phyloP scores from a whole-genome alignment of 2,329 filamentous ascomycete genomes.

The Fusarium nematophilum region DNA sequence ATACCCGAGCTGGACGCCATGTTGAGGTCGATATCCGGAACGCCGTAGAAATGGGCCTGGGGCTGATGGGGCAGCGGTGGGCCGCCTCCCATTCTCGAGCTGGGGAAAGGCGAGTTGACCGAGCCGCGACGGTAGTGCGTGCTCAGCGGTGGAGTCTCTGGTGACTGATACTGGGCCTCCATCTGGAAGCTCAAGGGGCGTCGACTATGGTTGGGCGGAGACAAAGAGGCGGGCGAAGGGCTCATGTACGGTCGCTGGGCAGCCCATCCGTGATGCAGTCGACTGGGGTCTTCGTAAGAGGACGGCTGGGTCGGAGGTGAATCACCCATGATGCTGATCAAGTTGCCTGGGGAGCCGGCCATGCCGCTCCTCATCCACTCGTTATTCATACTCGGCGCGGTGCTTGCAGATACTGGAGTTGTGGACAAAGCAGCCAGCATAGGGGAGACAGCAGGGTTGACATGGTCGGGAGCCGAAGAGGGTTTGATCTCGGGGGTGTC shows the following conservation, averaged over 20 bases:
- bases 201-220: conserved; percentile 50
- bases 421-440: conserved; percentile 61
- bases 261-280: conserved; percentile 58
- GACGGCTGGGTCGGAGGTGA: conserved; percentile 65
- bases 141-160: conserved; percentile 52
- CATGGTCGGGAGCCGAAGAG: conserved; percentile 55
- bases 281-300: conserved; percentile 61
- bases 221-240: conserved; percentile 57
- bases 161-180: conserved; percentile 57
- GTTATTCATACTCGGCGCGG: conserved; percentile 58
- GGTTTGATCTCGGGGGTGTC: conserved; percentile 61
- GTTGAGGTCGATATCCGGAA: conserved; percentile 80
- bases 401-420: conserved; percentile 61
- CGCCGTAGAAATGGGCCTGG: conserved; percentile 81
- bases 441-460: conserved; percentile 57
- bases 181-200: conserved; percentile 67
- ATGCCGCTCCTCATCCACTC: conserved; percentile 59
- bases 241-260: conserved; percentile 59
- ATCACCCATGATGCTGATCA: conserved; percentile 63
- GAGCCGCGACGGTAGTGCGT: conserved; percentile 58
- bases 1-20: conserved; percentile 65
- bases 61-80: conserved; percentile 80
- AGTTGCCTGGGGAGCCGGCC: conserved; percentile 64
- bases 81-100: conserved; percentile 58
- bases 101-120: conserved; percentile 62